Base-by-base conservation (phyloP, 2,329 filamentous ascomycete genomes). In the Microcyclospora tardicrescens region DNA sequence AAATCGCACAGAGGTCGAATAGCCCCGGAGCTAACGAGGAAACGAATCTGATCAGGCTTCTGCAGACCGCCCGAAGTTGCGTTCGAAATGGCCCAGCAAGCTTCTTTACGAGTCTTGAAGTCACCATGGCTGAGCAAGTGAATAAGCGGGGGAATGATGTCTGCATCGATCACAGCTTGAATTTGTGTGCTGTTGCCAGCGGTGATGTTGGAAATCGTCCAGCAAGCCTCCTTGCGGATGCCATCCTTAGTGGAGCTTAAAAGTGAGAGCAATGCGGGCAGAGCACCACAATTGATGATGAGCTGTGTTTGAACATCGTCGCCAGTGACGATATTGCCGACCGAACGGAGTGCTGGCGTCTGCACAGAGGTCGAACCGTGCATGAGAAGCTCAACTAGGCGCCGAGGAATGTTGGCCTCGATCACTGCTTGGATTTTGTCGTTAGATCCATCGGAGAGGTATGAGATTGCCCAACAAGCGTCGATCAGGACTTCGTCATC, bases 391-490 rank as follows among this genome's bases (percentile, higher is more conserved):
- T 98, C 91, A 4, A 98, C 91, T 6, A 98, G 77, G 46, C 91
- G 82, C 49, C 91, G 87, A 45, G 91, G 91, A 47, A 98, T 98
- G 50, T 91, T 89, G 33, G 89, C 91, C 68, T 98, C 91, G 55
- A 98, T 96, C 40, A 98, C 91, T 34, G 91, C 89, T 66, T 98
- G 91, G 48, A 98, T 98, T 72, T 98, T 98, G 59, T 98, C 91
- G 62, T 98, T 98, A 55, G 87, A 84, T 33, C 91, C 91, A 63
- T 98, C 91, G 2, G 91, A 96, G 14, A 98, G 77, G 60, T 98
- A 98, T 1, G 89, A 96, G 57, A 98, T 96, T 45, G 91, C 91
- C 91, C 91, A 98, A 78, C 91, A 98, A 43, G 91, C 91, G 64
- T 98, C 91, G 56, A 98, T 98, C 44, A 98, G 71, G 42, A 98